Evolutionary conservation across 2,329 filamentous ascomycete genomes (phyloP).

Genomic region (Rhexocercosporidium sp.): DNA sequence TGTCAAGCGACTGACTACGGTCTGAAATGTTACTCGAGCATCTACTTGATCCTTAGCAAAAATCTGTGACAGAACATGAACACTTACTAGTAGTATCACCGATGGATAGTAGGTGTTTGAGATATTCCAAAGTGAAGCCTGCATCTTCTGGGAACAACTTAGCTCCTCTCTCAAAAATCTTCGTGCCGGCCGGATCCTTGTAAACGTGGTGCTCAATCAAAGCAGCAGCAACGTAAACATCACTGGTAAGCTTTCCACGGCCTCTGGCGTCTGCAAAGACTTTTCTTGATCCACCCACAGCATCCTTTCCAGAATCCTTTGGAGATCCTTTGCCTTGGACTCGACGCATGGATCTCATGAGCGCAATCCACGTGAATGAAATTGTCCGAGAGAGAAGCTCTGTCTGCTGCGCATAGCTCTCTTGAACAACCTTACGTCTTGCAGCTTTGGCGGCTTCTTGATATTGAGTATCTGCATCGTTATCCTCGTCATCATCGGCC

Average conservation of each 20-base stretch:
- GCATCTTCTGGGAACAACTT: slow-evolving; percentile 95
- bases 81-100: slow-evolving; percentile 91
- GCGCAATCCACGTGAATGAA: slow-evolving; percentile 91
- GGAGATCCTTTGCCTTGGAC: slow-evolving; percentile 82
- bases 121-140: slow-evolving; percentile 90
- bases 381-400: slow-evolving; percentile 82
- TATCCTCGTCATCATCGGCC: slow-evolving; percentile 56
- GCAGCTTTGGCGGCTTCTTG: slow-evolving; percentile 59
- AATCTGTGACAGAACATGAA: neutral
- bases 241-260: slow-evolving; percentile 86
- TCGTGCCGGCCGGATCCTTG: slow-evolving; percentile 88
- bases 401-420: slow-evolving; percentile 74
- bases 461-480: slow-evolving; percentile 42
- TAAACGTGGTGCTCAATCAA: slow-evolving; percentile 96
- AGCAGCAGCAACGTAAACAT: slow-evolving; percentile 93
- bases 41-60: slow-evolving; percentile 57
- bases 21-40: slow-evolving; percentile 95
- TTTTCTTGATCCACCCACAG: slow-evolving; percentile 71
- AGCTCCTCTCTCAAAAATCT: slow-evolving; percentile 94
- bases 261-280: slow-evolving; percentile 90
- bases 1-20: slow-evolving; percentile 81
- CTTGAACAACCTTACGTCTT: slow-evolving; percentile 64
- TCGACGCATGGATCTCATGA: slow-evolving; percentile 92
- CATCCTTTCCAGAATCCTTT: slow-evolving; percentile 38
- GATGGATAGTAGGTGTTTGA: slow-evolving; percentile 91